Percentiles rank a stretch among this genome's conserved stretches.
Evolutionary conservation across 2,329 filamentous ascomycete species (phyloP).

Genomic region (Penicillium thymicola): DNA sequence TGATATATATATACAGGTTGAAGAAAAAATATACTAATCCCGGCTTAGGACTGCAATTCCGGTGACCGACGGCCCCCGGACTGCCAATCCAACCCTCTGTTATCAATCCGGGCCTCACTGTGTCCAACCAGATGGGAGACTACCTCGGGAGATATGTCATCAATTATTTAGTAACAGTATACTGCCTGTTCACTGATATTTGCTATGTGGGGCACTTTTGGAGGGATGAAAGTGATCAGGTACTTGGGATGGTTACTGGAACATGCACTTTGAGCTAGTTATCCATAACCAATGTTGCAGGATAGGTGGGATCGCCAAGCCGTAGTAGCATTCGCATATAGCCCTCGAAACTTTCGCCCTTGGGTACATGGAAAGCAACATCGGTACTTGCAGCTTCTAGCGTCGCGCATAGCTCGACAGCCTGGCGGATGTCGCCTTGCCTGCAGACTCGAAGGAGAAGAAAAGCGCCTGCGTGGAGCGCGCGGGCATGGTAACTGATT

Average conservation of each 20-base stretch:
- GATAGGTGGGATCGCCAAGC: background rate
- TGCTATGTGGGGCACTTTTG: background rate
- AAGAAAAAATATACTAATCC: background rate
- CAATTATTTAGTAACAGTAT: too few species aligned
- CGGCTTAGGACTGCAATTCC: background rate
- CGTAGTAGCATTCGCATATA: background rate
- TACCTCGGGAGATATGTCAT: background rate
- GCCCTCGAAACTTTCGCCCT: too few species aligned
- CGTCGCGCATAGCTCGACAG: background rate
- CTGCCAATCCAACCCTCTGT: too few species aligned
- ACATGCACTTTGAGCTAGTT: slow-evolving; percentile 2
- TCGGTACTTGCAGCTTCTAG: background rate
- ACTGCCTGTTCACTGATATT: background rate
- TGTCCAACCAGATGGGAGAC: too few species aligned
- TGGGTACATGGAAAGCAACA: background rate
- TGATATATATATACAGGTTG: background rate
- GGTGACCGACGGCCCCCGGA: background rate
- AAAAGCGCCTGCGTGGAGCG: slow-evolving; percentile 2
- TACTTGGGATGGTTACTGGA: background rate
- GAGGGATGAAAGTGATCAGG: background rate
- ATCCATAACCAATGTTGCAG: background rate
- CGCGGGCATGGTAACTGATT: background rate
- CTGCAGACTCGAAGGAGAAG: slow-evolving; percentile 1
- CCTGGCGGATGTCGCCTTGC: slow-evolving; percentile 2
- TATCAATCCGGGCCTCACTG: too few species aligned